Base-by-base conservation (phyloP, 768 basidiomycete species). In the Strobilomyces dryophilus region DNA sequence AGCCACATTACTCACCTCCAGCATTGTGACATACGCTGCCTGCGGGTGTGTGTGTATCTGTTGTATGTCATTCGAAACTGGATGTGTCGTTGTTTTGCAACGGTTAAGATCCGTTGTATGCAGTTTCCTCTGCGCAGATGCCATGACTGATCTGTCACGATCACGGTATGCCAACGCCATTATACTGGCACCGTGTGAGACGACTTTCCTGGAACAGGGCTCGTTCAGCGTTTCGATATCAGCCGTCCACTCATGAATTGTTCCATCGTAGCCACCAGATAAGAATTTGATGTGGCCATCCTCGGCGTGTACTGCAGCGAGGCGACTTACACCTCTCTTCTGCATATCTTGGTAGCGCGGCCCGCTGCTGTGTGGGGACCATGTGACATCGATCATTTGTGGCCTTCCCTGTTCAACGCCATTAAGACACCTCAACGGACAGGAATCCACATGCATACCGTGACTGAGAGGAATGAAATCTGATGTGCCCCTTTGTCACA, bases 21-120 rank as follows among this genome's bases (percentile, higher is more conserved):
- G 64, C 39, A 78, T 64, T 18, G 74, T 71, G 50, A 82, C 55
- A 50, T 72, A 64, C n/a, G 67, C 64, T 47, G 62, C 69, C 52
- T 79, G 71, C 37, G 74, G 75, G 54, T 78, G 73, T 24, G 74
- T 61, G 58, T 80, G 78, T 47, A 80, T 71, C 47, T 79, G 78
- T 51, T 71, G 64, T 24, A 79, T 64, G 12, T 54, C 61, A 51
- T 76, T 73, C 32, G 71, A 76, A 53, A 77, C 61, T 18, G 61
- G 65, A 42, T 68, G 65, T 12, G 63, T 56, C 47, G 55, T 55
- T 44, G 62, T 62, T 31, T 58, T 58, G 42, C 66, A 60, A 51
- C 74, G 71, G 53, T 64, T 67, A 54, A 81, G 62, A 62, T 76
- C 70, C 56, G 74, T 63, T 37, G 59, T 66, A 50, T 70, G 63